Evolutionary conservation across 768 basidiomycete genomes (phyloP), one percentile per base, ranked within the genome.

Genomic region (Mycena filopes): DNA sequence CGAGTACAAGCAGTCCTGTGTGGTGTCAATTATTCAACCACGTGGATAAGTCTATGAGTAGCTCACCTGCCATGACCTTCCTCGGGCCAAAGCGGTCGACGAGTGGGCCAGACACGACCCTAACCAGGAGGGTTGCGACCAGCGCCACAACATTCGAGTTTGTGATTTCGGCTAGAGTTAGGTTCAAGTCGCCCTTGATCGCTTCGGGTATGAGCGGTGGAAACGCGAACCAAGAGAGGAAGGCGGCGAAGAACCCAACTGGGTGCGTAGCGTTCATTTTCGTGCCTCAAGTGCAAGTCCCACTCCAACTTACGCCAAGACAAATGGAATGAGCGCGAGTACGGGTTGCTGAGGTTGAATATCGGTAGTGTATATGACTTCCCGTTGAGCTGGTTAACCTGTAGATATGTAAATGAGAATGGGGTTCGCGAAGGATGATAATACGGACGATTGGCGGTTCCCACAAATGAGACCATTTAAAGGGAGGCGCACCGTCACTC

Each of bases 151-250:
- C 78, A 60, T 85, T 87, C 1, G 86, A 87, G 64, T 86, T 84
- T 25, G 78, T 82, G 26, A 88, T 79, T 73, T 88, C 78, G 7
- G 72, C 77, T 11, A 77, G 66, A 5, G 84, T 83, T 25, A 89
- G 76, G 2, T 81, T 74, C 61, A 89, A 79, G 73, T 89, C 87
- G 26, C 72, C 69, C 66, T 81, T 82, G 75, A 89, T 87, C 31
- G 81, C 84, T 11, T 85, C 83, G 0, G 86, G 84, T 38, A 87
- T 81, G 18, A 89, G 81, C 0, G 87, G 87, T n/a, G 87, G 79
- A 69, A 89, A 88, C 1, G 87, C 86, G 60, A 88, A 88, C 88
- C 87, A 79, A 38, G 79, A 75, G 3, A 80, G 66, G 40, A 85
- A 85, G 0, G 85, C 84, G n/a, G 82, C 79, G 67, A 85, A 83